phyloP scores from a whole-genome alignment of 805 yeast genomes.

The Yamadazyma scolyti region DNA sequence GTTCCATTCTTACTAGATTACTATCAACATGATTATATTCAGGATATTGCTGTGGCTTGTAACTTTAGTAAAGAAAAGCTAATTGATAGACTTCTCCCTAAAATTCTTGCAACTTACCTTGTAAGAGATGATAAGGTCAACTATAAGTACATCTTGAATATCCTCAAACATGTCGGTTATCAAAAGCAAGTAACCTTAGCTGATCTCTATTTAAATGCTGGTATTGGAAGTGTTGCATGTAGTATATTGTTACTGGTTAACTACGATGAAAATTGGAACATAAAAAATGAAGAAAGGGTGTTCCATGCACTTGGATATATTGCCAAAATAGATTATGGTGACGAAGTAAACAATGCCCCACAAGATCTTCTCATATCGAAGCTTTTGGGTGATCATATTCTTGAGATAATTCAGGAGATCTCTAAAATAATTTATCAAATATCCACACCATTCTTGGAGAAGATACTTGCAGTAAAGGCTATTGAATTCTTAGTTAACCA shows the following conservation, averaged over 20 bases:
- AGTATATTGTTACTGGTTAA: conserved; percentile 29
- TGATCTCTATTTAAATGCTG: conserved; percentile 30
- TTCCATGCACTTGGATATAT: conserved; percentile 41
- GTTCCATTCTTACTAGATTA: conserved; percentile 73
- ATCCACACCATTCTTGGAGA: conserved; percentile 66
- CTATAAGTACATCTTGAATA: conserved; percentile 46
- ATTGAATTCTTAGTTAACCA: conserved; percentile 60
- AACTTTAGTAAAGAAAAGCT: conserved; percentile 45
- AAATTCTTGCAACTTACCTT: conserved; percentile 56
- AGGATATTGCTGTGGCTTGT: conserved; percentile 55
- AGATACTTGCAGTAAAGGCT: conserved; percentile 68
- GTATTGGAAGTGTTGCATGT: conserved; percentile 40
- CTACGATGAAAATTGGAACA: conserved; percentile 23
- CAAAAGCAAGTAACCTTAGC: conserved; percentile 26
- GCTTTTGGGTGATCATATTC: conserved; percentile 51
- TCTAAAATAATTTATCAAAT: conserved; percentile 79
- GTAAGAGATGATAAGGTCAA: conserved; percentile 48
- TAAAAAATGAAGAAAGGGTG: conserved; percentile 32
- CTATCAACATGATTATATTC: conserved; percentile 59
- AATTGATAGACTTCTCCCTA: conserved; percentile 45
- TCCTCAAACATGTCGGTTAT: conserved; percentile 52
- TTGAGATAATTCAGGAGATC: conserved; percentile 75
- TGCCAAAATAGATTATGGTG: conserved; percentile 20
- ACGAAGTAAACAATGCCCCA: conserved; percentile 5
- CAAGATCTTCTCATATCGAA: conserved; percentile 19